Evolutionary conservation across 805 yeast genomes (phyloP), one percentile per base, ranked within the genome.

Genomic region (Wickerhamomyces bisporus): DNA sequence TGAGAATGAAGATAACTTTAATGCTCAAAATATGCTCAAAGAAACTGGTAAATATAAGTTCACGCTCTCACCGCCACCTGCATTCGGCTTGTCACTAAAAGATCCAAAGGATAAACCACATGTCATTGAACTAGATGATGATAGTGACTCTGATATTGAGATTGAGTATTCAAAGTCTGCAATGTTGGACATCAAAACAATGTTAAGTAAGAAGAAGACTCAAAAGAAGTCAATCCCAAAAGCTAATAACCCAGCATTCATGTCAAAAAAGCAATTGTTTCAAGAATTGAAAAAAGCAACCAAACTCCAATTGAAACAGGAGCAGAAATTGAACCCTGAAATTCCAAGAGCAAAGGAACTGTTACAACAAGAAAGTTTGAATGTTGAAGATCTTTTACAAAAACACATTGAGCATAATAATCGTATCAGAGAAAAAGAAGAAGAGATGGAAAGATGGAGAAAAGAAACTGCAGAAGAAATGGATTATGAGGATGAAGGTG

Each of bases 301-400:
- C 33, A 64, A 66, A 30, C 55, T 63, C 32, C 82, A 77, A 43
- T 58, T 77, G 46, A 75, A 74, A 45, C 64, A 72, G 40, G 64
- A 79, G 45, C 73, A 63, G 13, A 55, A 66, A 35, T 63, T 64
- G 15, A 64, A 74, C 23, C 64, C 76, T 32, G 64, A 62, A 44
- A 57, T 61, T 39, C 76, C 71, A 43, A 52, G 69, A 55, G 52
- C 47, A 19, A 43, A 36, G 16, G 56, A 53, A 14, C 30, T 63
- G 44, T n/a, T 49, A 5, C 36, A 46, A 26, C 32, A 45, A 30
- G 45, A 51, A 14, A 49, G 41, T 13, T 21, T 43, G 13, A 48
- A 50, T 26, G 50, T 53, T 17, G 58, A 51, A 29, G 45, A 43
- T 10, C 39, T 53, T 6, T 33, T 54, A 36, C 43, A 47, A 26